phyloP scores from a whole-genome alignment of 257 asterid genomes.

The Lithospermum erythrorhizon region DNA sequence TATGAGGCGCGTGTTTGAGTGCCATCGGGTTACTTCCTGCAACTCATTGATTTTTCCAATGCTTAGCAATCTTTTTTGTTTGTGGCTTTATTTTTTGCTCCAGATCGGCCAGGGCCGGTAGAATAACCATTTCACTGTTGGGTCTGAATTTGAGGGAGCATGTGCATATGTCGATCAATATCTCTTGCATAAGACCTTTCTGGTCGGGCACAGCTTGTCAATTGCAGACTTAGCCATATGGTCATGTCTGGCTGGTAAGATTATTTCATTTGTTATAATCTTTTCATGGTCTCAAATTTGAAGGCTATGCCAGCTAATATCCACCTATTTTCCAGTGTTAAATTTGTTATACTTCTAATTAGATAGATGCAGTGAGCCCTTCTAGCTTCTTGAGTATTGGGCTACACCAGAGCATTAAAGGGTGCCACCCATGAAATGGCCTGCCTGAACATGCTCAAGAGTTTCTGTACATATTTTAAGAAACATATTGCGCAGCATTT shows the following conservation, averaged over 20 bases:
- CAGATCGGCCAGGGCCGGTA: slow-evolving; percentile 86
- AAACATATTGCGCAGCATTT: too few species aligned
- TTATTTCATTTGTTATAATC: background rate
- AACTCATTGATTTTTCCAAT: background rate
- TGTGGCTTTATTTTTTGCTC: slow-evolving; percentile 8
- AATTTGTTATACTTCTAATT: too few species aligned
- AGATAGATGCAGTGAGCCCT: too few species aligned
- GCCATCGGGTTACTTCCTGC: slow-evolving; percentile 43
- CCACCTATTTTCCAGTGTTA: too few species aligned
- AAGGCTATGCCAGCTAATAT: too few species aligned
- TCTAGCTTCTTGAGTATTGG: too few species aligned
- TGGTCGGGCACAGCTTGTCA: slow-evolving; percentile 57
- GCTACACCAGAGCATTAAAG: too few species aligned
- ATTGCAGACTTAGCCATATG: slow-evolving; percentile 84
- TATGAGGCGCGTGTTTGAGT: slow-evolving; percentile 36
- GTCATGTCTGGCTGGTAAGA: slow-evolving; percentile 79
- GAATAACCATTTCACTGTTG: slow-evolving; percentile 62
- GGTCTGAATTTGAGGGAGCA: slow-evolving; percentile 90
- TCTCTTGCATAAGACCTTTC: slow-evolving; percentile 50
- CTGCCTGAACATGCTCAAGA: too few species aligned
- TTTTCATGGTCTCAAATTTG: too few species aligned
- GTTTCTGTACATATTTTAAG: too few species aligned
- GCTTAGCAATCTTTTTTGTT: background rate
- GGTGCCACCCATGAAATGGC: too few species aligned
- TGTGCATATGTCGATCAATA: slow-evolving; percentile 54